Conservation (phyloP, 2,329 filamentous ascomycete species). For the Bipolaris cookei region DNA sequence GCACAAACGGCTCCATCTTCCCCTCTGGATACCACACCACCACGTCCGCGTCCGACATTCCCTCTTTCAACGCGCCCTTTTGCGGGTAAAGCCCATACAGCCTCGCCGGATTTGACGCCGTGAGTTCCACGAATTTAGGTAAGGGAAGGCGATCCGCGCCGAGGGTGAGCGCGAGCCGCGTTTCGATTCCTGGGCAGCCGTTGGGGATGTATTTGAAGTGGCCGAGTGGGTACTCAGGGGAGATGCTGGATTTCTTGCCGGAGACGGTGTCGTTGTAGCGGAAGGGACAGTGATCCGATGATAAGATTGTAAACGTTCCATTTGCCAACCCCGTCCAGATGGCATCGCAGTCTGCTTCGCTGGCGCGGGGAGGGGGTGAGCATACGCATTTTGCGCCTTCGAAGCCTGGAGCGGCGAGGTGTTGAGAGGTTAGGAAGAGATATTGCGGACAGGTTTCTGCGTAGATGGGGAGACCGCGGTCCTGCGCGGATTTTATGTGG, state of each 20-base stretch:
- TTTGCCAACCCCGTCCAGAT: slow-evolving; percentile 60
- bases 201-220: slow-evolving; percentile 66
- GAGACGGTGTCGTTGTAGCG: slow-evolving; percentile 51
- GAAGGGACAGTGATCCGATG: slow-evolving; percentile 59
- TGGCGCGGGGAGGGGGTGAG: slow-evolving; percentile 59
- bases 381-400: slow-evolving; percentile 64
- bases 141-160: slow-evolving; percentile 50
- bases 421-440: slow-evolving; percentile 59
- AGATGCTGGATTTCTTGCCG: slow-evolving; percentile 58
- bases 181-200: slow-evolving; percentile 65
- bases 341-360: slow-evolving; percentile 55
- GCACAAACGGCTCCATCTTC: slow-evolving; percentile 50
- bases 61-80: slow-evolving; percentile 60
- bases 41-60: slow-evolving; percentile 62
- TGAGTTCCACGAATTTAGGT: slow-evolving; percentile 62
- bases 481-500: slow-evolving; percentile 59
- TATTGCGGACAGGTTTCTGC: slow-evolving; percentile 65
- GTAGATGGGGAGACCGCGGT: slow-evolving; percentile 57
- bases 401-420: slow-evolving; percentile 59
- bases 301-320: slow-evolving; percentile 61
- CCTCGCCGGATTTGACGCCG: slow-evolving; percentile 62
- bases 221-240: slow-evolving; percentile 51
- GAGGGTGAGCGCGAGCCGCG: slow-evolving; percentile 58
- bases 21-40: slow-evolving; percentile 57
- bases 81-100: slow-evolving; percentile 62